phyloP scores from a whole-genome alignment of 2,329 filamentous ascomycete genomes.

The Fusarium irregulare region DNA sequence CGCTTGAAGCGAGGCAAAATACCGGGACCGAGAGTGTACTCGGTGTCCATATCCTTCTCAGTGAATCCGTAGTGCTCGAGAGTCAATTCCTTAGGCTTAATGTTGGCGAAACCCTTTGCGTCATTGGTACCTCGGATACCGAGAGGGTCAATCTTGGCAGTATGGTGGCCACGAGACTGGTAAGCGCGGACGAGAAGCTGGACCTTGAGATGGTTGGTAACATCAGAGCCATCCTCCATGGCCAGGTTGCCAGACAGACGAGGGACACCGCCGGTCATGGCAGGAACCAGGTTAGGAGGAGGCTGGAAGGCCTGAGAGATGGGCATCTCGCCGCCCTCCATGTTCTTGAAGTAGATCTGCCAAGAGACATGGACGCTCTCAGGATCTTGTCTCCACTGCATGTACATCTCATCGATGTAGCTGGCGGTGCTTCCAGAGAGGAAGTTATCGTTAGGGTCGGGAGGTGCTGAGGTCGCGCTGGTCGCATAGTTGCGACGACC shows the following conservation, averaged over 20 bases:
- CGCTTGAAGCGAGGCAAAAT: conserved; percentile 95
- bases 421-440: conserved; percentile 96
- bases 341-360: conserved; percentile 99
- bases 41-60: conserved; percentile 91
- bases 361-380: conserved; percentile 96
- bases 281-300: conserved; percentile 89
- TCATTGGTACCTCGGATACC: conserved; percentile 78
- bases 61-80: conserved; percentile 95
- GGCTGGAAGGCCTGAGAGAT: conserved; percentile 97
- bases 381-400: conserved; percentile 95
- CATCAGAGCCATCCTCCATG: conserved; percentile 77
- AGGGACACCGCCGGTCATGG: conserved; percentile 81
- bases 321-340: conserved; percentile 98
- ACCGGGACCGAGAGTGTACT: conserved; percentile 92
- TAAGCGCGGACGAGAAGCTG: conserved; percentile 97
- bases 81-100: conserved; percentile 90
- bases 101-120: conserved; percentile 82
- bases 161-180: conserved; percentile 97
- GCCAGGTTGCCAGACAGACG: conserved; percentile 76
- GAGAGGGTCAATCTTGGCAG: conserved; percentile 95
- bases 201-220: conserved; percentile 97
- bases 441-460: conserved; percentile 94
- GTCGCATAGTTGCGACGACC: conserved; percentile 66
- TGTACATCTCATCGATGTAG: conserved; percentile 99
- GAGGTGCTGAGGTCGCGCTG: conserved; percentile 62